These are phyloP conservation scores for Penicillium robsamsonii DNA, from an alignment of 495 filamentous ascomycete genomes.

Conservation along the genomic window DNA sequence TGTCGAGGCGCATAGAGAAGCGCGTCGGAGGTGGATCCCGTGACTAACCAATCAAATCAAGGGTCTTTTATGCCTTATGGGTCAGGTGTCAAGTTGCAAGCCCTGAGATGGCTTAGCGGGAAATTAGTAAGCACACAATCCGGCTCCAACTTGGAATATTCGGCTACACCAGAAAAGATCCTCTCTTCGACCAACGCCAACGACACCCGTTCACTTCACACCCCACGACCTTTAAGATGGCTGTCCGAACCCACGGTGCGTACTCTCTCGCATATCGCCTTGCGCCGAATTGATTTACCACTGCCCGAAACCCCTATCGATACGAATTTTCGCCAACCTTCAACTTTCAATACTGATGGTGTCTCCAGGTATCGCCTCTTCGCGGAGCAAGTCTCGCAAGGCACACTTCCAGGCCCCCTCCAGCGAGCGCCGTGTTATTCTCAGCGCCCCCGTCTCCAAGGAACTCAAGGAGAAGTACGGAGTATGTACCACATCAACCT, in stretches of 20 bases:
- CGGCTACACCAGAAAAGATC: conserved; percentile 24
- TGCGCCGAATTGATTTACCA: conserved; percentile 7
- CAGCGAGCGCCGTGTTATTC: conserved; percentile 84
- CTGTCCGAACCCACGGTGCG: conserved; percentile 43
- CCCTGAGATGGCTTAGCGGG: conserved; percentile 28
- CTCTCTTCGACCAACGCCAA: conserved; percentile 40
- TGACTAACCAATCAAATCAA: not conserved
- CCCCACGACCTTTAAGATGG: conserved; percentile 39
- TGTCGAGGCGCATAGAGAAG: not conserved
- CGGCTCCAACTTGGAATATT: conserved; percentile 27
- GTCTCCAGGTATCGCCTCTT: conserved; percentile 65
- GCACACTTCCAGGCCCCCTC: conserved; percentile 93
- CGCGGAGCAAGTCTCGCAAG: conserved; percentile 95
- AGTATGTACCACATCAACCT: conserved; percentile 51
- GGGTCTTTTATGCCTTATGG: not conserved
- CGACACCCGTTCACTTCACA: conserved; percentile 31
- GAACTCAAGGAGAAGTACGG: conserved; percentile 96
- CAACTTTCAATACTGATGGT: conserved; percentile 26
- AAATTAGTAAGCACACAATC: conserved; percentile 46
- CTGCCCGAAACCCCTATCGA: conserved; percentile 5
- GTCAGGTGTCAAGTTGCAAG: conserved; percentile 6
- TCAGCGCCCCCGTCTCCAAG: conserved; percentile 91
- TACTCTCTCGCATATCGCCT: conserved; percentile 13
- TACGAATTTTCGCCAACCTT: conserved; percentile 11
- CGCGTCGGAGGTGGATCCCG: not conserved